Base-by-base conservation (phyloP, 768 basidiomycete species). In the Hygrophorus russula region DNA sequence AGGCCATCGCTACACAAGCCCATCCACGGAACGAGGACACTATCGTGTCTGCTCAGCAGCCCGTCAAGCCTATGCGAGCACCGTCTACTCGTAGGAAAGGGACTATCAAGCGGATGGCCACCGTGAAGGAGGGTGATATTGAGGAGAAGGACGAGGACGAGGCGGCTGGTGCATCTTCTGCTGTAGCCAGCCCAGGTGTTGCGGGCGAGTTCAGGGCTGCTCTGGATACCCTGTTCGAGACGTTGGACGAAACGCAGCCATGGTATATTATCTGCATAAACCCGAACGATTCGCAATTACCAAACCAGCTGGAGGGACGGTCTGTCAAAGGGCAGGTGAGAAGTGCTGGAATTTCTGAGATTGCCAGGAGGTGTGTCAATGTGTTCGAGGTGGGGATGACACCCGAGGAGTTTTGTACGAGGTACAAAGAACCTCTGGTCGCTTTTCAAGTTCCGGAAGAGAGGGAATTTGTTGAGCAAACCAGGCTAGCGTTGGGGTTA, bases 191-290 rank as follows among this genome's bases (percentile, higher is more conserved):
- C 18, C 81, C 85, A 0, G 91, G 90, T 52, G 79, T 94, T 5
- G 81, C 90, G 1, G 87, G 92, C 42, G 89, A 93, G 60, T 90
- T 96, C 70, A 77, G 79, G 52, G 63, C 80, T 0, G 87, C 92
- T 4, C 64, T 96, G 39, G 83, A 92, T 54, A 84, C 81, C 0
- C 70, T 96, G 12, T 86, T 97, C 51, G 77, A 84, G 50, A 91
- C 90, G 1, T 67, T 97, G 18, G 80, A 84, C 42, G 93, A 96
- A 53, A 85, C 89, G 12, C 85, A 92, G 63, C 66, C 78, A 1
- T 97, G 92, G 92, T 84, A 80, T 53, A 73, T 96, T 13, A 89
- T 94, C 62, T 96, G 91, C 55, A 63, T 98, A 52, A 91, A 86
- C 58, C 91, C 93, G 3, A 99, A 98, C 56, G 92, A 97, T 63